Evolutionary conservation across 352 stramenopile genomes (phyloP), one percentile per base, ranked within the genome.

Genomic region (Saprolegnia diclina): DNA sequence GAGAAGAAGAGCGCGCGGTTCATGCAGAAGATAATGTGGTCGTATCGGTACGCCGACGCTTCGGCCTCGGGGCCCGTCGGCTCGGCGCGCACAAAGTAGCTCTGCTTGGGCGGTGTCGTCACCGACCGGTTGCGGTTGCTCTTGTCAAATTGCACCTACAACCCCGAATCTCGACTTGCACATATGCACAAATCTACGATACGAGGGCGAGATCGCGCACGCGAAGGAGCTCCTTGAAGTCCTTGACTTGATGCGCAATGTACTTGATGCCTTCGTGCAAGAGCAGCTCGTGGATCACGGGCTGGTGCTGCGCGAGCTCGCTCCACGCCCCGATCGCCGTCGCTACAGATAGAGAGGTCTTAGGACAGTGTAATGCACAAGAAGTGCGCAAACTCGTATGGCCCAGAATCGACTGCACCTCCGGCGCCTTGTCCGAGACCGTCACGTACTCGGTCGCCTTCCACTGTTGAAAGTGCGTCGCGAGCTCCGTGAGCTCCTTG

Each of bases 181-280:
- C n/a, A n/a, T n/a, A n/a, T n/a, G n/a, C n/a, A n/a, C n/a, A n/a
- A n/a, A n/a, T n/a, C n/a, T n/a, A n/a, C n/a, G n/a, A 16, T 22
- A 76, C 56, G 19, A 79, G n/a, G 0, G 77, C 72, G 0, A 77
- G 67, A 18, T 89, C 81, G 26, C 81, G 81, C 26, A 80, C 72
- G 1, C 54, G 32, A 0, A 90, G 71, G 38, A 91, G 64, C n/a
- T 89, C 81, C 66, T 85, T 87, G 66, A 91, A 77, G 46, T 77
- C 81, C 11, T 71, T 78, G 32, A 76, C 71, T 70, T 91, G 83
- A 35, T 77, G 73, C 5, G 78, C 73, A 61, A 91, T 67, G 65
- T 90, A 91, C 62, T 84, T 85, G 70, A 87, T 57, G 52, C 76
- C 79, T 67, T 89, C 83, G 48, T 90, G 77, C 32, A 91, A 65